Evolutionary conservation across 345 rosid species (phyloP), one percentile per base, ranked within the genome.

Genomic region (Acer saccharum): DNA sequence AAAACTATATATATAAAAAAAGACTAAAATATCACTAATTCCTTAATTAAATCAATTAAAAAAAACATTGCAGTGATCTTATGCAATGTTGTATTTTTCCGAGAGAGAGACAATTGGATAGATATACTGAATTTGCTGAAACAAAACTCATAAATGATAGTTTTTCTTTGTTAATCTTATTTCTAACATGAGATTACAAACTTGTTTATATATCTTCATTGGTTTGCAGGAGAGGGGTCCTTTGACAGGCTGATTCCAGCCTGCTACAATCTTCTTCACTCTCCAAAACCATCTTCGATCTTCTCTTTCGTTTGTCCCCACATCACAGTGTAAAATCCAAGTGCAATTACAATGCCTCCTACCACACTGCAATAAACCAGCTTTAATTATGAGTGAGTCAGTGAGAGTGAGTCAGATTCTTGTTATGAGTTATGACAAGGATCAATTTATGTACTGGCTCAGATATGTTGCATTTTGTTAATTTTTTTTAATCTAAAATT

Each of bases 261-360:
- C 27, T 21, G 75, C 27, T 21, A 65, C 70, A 43, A 43, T 43
- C 65, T 10, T 48, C 69, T 61, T 78, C 84, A 43, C 10, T 74
- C 12, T 67, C 48, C 17, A 17, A 7, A 65, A 5, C 65, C 58
- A 27, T 65, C 1, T 65, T 68, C n/a, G n/a, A n/a, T n/a, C 70
- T 32, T 79, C 73, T 74, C 86, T 48, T 77, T 67, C 65, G 74
- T 77, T 78, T 80, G 80, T 62, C 86, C 83, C 83, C 86, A 83
- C 61, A 83, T 80, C 44, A 83, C 73, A 68, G 77, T 21, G 43
- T 80, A 83, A 63, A 83, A 83, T 70, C 86, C 86, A 61, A 80
- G 10, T 75, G 83, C 79, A 20, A 83, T 83, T 6, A 80, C 60
- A 61, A 71, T n/a, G 2, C 83, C 78, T 70, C 86, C 86, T 52